These are phyloP conservation scores for Tulasnella sp. DNA, from an alignment of 768 basidiomycete genomes.

Conservation along the genomic window DNA sequence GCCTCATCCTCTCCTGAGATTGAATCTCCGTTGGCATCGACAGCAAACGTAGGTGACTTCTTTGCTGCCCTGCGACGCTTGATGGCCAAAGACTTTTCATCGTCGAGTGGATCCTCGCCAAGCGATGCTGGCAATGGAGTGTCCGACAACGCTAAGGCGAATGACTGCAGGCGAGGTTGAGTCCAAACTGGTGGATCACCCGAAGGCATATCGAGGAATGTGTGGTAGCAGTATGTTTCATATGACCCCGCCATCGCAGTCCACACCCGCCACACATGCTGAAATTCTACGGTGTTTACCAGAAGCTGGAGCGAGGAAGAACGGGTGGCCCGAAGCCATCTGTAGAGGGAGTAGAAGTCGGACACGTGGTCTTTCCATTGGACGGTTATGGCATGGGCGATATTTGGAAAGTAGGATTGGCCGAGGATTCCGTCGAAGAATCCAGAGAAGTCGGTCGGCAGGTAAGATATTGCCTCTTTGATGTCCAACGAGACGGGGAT, in stretches of 20 bases:
- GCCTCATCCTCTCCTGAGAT: too few relatives aligned
- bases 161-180: background rate
- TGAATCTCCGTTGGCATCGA: too few relatives aligned
- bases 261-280: background rate
- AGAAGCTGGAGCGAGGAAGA: background rate
- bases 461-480: background rate
- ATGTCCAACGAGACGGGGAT: too few relatives aligned
- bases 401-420: background rate
- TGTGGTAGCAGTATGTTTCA: background rate
- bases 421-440: background rate
- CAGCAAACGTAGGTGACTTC: too few relatives aligned
- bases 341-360: background rate
- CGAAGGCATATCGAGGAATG: background rate
- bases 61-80: too few relatives aligned
- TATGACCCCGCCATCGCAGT: background rate
- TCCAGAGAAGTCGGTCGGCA: background rate
- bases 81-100: too few relatives aligned
- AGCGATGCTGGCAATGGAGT: too few relatives aligned
- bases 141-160: background rate
- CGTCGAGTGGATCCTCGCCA: too few relatives aligned
- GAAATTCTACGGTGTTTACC: background rate
- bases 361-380: background rate
- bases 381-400: background rate
- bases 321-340: background rate
- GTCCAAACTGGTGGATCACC: background rate